Conservation (phyloP, 2,329 filamentous ascomycete species). For the Aspergillus quadrilineatus region DNA sequence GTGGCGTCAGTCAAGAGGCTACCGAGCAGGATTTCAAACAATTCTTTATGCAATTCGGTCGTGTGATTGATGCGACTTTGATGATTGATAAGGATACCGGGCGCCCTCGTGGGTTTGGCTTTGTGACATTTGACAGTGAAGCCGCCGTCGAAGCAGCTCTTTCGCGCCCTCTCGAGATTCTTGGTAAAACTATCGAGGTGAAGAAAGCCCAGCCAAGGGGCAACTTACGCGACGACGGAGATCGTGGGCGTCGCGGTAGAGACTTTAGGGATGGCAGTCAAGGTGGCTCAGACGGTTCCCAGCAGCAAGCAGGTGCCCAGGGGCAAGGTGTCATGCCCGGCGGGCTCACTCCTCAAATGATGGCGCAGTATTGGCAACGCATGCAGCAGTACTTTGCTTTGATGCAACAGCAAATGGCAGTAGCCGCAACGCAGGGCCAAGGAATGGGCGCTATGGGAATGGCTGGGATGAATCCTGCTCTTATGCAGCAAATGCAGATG, state of each 20-base stretch:
- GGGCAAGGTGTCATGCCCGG: conserved; percentile 43
- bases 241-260: conserved; percentile 51
- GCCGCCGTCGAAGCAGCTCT: conserved; percentile 91
- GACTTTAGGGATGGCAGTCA: conserved; percentile 44
- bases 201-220: conserved; percentile 96
- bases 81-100: conserved; percentile 99
- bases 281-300: conserved; percentile 36
- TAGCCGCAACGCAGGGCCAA: conserved; percentile 44
- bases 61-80: conserved; percentile 92
- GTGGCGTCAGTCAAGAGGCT: conserved; percentile 94
- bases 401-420: conserved; percentile 88
- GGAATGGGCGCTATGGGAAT: conserved; percentile 56
- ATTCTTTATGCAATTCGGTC: conserved; percentile 94
- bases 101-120: conserved; percentile 92
- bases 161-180: conserved; percentile 80
- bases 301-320: conserved; percentile 50
- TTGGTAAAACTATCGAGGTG: conserved; percentile 94
- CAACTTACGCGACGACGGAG: conserved; percentile 89
- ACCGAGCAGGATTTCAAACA: conserved; percentile 94
- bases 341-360: conserved; percentile 91
- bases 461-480: conserved; percentile 69
- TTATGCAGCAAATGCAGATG: conserved; percentile 70
- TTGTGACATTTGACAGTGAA: conserved; percentile 97
- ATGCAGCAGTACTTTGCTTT: conserved; percentile 97
- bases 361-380: conserved; percentile 97